A percentile compares a stretch with the other conserved stretches of the same genome.
These are phyloP conservation scores for Phytophthora quininea DNA, from an alignment of 352 stramenopile genomes.

Conservation along the genomic window DNA sequence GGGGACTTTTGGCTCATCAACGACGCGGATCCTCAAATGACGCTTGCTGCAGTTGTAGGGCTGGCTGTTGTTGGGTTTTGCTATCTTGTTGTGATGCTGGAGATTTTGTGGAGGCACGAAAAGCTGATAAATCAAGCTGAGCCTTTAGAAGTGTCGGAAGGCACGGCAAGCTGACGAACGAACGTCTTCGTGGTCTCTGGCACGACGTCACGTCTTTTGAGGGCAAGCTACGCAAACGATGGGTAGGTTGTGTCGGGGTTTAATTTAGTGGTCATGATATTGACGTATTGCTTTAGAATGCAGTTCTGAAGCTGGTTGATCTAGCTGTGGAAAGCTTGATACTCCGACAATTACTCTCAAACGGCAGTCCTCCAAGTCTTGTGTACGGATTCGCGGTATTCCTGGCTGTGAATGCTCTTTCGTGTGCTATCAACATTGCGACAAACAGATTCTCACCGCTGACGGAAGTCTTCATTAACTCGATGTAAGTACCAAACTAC, in stretches of 20 bases:
- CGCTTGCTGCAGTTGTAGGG: conserved; percentile 3
- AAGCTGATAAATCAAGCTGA: no score
- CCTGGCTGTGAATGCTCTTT: conserved; percentile 25
- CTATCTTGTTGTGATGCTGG: conserved; percentile 18
- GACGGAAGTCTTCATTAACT: conserved; percentile 31
- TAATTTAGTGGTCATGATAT: neutral
- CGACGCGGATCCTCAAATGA: neutral
- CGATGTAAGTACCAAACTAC: conserved; percentile 10
- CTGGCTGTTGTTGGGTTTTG: conserved; percentile 16
- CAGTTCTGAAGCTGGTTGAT: conserved; percentile 21
- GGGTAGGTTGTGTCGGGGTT: conserved; percentile 16
- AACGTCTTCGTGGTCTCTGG: neutral
- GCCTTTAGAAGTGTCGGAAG: no score
- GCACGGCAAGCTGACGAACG: neutral
- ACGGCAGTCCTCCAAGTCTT: conserved; percentile 17
- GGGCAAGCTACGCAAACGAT: conserved; percentile 35
- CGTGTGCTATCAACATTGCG: conserved; percentile 14
- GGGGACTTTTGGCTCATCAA: conserved; percentile 44
- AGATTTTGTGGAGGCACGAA: conserved; percentile 20
- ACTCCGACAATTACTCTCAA: conserved; percentile 18
- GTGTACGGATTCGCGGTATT: conserved; percentile 26
- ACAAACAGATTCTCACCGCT: conserved; percentile 18
- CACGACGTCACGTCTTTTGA: conserved; percentile 19
- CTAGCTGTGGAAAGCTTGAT: conserved; percentile 28
- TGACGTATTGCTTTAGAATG: neutral